These are phyloP conservation scores for Xylariaceae sp. DNA, from an alignment of 2,329 filamentous ascomycete species.

Conservation along the genomic window DNA sequence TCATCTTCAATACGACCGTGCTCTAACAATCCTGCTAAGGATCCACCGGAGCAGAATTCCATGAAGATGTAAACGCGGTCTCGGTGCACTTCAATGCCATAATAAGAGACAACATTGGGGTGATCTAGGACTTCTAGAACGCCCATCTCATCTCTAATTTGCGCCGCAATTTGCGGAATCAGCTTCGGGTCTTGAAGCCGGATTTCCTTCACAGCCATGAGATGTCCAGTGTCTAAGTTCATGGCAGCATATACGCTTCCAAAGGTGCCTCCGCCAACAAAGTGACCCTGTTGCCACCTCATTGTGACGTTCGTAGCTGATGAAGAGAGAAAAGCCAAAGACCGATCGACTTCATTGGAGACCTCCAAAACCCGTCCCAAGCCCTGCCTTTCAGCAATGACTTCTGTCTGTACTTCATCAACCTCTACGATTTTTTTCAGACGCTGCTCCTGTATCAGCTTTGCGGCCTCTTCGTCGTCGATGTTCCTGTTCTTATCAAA, in stretches of 20 bases:
- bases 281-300: conserved; percentile 98
- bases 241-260: conserved; percentile 97
- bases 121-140: conserved; percentile 95
- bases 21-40: conserved; percentile 85
- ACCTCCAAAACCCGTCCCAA: conserved; percentile 91
- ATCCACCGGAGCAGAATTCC: conserved; percentile 98
- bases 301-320: conserved; percentile 94
- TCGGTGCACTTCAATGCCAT: conserved; percentile 95
- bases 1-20: conserved; percentile 98
- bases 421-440: conserved; percentile 75
- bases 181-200: conserved; percentile 94
- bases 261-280: conserved; percentile 95
- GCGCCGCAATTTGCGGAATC: conserved; percentile 90
- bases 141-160: conserved; percentile 97
- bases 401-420: conserved; percentile 78
- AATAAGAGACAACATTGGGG: conserved; percentile 97
- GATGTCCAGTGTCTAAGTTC: conserved; percentile 92
- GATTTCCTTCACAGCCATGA: conserved; percentile 99
- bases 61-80: conserved; percentile 99
- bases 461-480: conserved; percentile 86
- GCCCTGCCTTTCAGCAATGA: conserved; percentile 83
- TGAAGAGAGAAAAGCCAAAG: conserved; percentile 90
- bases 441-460: conserved; percentile 77
- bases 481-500: conserved; percentile 76
- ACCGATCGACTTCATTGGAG: conserved; percentile 94